These are phyloP conservation scores for Tillandsia leiboldiana DNA, from an alignment of 176 grass and related monocot genomes.

Conservation along the genomic window DNA sequence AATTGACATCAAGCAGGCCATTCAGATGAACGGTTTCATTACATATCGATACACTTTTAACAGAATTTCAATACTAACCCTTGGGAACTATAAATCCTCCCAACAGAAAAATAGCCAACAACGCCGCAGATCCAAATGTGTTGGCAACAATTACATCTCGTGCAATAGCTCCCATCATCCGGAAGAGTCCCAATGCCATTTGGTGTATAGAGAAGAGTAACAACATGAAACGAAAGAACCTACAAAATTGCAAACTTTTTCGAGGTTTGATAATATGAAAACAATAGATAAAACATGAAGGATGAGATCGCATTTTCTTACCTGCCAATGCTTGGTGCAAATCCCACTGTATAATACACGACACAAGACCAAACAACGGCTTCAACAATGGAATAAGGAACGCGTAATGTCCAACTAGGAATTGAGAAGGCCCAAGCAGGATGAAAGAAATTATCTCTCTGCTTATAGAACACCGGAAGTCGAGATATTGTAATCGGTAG, in stretches of 20 bases:
- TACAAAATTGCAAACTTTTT: constrained; percentile 8
- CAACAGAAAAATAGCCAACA: constrained; percentile 50
- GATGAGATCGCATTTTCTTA: constrained; percentile 6
- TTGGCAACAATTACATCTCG: constrained; percentile 48
- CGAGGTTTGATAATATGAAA: background rate
- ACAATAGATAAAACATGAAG: background rate
- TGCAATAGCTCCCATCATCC: constrained; percentile 63
- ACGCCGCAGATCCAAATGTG: constrained; percentile 51
- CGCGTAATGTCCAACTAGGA: constrained; percentile 57
- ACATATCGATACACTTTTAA: background rate
- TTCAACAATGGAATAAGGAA: constrained; percentile 64
- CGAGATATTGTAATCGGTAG: constrained; percentile 54
- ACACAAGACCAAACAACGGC: constrained; percentile 61
- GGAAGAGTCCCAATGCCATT: constrained; percentile 75
- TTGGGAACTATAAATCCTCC: constrained; percentile 70
- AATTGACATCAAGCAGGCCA: background rate
- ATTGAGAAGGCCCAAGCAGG: constrained; percentile 68
- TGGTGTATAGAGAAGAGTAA: constrained; percentile 58
- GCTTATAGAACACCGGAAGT: constrained; percentile 70
- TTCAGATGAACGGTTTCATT: background rate
- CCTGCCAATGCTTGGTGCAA: constrained; percentile 47
- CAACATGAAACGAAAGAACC: constrained; percentile 64
- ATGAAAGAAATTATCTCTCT: constrained; percentile 70
- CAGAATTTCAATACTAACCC: constrained; percentile 18
- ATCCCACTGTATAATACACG: constrained; percentile 69